These are phyloP conservation scores for Edaphochlamys debaryana DNA, from an alignment of 139 green algal species.

Conservation along the genomic window DNA sequence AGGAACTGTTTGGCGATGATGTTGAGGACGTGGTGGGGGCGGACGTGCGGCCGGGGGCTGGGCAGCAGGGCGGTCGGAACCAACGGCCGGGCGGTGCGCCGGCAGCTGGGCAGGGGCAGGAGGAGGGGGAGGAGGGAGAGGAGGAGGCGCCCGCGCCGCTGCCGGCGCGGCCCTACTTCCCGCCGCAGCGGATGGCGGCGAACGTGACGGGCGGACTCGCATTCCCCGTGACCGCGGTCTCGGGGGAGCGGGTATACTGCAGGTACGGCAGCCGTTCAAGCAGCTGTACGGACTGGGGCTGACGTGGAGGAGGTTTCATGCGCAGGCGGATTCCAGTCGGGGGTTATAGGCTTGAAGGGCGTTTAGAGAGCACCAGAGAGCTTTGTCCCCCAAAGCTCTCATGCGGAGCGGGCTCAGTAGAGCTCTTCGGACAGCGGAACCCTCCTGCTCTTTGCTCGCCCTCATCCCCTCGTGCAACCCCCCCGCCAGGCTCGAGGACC, in stretches of 20 bases:
- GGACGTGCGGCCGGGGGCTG: background rate
- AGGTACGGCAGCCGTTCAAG: background rate
- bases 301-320: background rate
- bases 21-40: background rate
- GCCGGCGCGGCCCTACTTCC: background rate
- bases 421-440: too few species aligned
- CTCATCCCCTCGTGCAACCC: too few species aligned
- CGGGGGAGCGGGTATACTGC: conserved; percentile 39
- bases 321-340: background rate
- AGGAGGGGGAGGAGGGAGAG: background rate
- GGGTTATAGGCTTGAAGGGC: background rate
- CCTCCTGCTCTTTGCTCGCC: too few species aligned
- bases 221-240: conserved; percentile 4
- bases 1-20: conserved; percentile 29
- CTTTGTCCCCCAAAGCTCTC: too few species aligned
- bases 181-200: conserved; percentile 12
- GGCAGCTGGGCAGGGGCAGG: background rate
- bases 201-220: background rate
- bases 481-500: too few species aligned
- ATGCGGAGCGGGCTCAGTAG: too few species aligned
- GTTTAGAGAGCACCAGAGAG: too few species aligned
- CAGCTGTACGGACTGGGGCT: background rate
- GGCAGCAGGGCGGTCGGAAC: background rate
- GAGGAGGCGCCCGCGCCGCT: background rate
- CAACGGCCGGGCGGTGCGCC: background rate